phyloP scores from a whole-genome alignment of 2,329 filamentous ascomycete genomes.

The Calonectria montana region DNA sequence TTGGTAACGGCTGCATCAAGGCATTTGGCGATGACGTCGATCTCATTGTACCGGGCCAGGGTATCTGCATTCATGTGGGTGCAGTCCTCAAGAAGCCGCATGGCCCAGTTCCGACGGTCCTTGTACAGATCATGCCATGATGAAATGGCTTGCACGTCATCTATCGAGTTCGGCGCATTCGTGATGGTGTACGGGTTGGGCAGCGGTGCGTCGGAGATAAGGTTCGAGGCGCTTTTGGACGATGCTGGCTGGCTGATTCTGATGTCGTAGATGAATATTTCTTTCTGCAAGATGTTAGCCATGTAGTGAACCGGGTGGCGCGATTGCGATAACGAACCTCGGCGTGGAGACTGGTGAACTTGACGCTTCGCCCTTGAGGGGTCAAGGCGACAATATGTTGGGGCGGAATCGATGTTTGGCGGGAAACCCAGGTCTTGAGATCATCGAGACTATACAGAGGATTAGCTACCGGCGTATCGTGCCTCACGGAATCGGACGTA shows the following conservation, averaged over 20 bases:
- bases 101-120: constrained; percentile 83
- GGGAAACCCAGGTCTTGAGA: constrained; percentile 83
- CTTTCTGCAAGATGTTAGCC: constrained; percentile 65
- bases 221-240: constrained; percentile 54
- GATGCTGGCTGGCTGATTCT: constrained; percentile 73
- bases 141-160: constrained; percentile 81
- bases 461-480: constrained; percentile 23
- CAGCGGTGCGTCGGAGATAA: constrained; percentile 61
- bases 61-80: constrained; percentile 71
- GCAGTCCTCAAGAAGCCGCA: constrained; percentile 76
- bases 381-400: constrained; percentile 91
- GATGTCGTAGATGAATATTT: constrained; percentile 94
- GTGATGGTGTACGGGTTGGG: constrained; percentile 69
- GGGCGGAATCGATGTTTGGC: constrained; percentile 77
- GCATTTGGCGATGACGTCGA: constrained; percentile 81
- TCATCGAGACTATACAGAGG: constrained; percentile 75
- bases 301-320: constrained; percentile 5
- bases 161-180: constrained; percentile 83
- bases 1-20: constrained; percentile 89
- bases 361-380: constrained; percentile 84
- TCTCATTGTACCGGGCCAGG: constrained; percentile 76
- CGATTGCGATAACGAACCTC: constrained; percentile 68
- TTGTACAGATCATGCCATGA: constrained; percentile 93
- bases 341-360: constrained; percentile 80
- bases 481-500: constrained; percentile 49